Evolutionary conservation across 2,329 filamentous ascomycete species (phyloP).

Genomic region (Fusarium paranaense): DNA sequence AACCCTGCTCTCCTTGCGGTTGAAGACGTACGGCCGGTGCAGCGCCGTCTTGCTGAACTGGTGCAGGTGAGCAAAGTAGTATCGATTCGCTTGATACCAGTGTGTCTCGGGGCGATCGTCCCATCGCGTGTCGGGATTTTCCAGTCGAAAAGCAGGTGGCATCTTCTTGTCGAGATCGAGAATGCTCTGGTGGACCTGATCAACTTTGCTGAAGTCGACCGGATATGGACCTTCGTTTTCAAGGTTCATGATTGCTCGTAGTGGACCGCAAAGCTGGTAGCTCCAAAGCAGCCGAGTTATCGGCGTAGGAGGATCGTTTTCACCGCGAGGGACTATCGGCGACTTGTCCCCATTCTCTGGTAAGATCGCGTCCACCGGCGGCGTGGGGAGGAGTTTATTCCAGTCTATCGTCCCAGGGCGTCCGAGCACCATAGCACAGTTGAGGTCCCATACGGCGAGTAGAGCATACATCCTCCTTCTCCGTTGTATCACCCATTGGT

Average conservation of each 20-base stretch:
- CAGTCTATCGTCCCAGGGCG: conserved; percentile 68
- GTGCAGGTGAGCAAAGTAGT: conserved; percentile 60
- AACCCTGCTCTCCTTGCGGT: conserved; percentile 62
- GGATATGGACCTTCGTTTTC: conserved; percentile 68
- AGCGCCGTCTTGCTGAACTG: conserved; percentile 69
- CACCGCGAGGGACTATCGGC: conserved; percentile 60
- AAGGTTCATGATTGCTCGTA: conserved; percentile 66
- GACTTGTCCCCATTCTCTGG: conserved; percentile 60
- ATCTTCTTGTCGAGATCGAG: conserved; percentile 60
- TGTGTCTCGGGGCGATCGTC: conserved; percentile 64
- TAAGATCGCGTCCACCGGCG: conserved; percentile 65
- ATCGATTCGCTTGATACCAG: conserved; percentile 63
- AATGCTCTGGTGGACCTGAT: conserved; percentile 64
- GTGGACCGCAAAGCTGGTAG: conserved; percentile 58
- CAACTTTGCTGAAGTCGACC: conserved; percentile 65
- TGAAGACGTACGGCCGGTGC: conserved; percentile 72
- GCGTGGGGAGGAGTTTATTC: conserved; percentile 58
- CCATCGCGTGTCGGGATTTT: conserved; percentile 68
- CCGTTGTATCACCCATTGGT: conserved; percentile 69
- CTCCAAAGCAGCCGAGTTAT: conserved; percentile 66
- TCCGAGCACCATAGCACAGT: conserved; percentile 65
- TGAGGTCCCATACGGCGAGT: conserved; percentile 63
- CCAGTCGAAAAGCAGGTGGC: conserved; percentile 64
- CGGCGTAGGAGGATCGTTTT: conserved; percentile 67
- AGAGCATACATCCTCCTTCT: conserved; percentile 68